These are phyloP conservation scores for Apiotrichum gracile DNA, from an alignment of 1,284 basidiomycete genomes.

Conservation along the genomic window DNA sequence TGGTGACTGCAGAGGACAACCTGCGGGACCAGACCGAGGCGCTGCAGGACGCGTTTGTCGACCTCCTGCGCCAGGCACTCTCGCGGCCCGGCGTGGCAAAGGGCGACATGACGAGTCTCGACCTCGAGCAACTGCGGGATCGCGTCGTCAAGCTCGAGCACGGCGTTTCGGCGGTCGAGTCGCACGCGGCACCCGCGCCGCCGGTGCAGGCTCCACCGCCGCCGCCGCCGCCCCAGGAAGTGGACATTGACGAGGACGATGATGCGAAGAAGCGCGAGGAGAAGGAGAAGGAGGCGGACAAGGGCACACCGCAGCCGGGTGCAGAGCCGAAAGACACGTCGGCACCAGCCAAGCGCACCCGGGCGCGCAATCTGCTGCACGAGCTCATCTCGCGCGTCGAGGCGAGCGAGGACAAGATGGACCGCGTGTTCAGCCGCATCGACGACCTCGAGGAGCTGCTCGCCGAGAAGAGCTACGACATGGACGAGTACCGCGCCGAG, in stretches of 20 bases:
- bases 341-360: neutral
- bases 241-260: slow-evolving; percentile 5
- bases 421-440: neutral
- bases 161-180: neutral
- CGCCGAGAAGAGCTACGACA: neutral
- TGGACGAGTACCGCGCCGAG: neutral
- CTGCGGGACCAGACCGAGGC: neutral
- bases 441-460: neutral
- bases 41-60: slow-evolving; percentile 1
- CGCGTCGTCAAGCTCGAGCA: neutral
- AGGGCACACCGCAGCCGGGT: too few relatives aligned
- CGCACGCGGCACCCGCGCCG: neutral
- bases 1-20: neutral
- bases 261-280: neutral
- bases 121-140: neutral
- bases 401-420: neutral
- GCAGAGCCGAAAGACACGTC: neutral
- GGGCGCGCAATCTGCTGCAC: neutral
- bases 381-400: neutral
- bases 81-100: neutral
- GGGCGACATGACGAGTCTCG: neutral
- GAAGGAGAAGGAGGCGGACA: slow-evolving; percentile 4
- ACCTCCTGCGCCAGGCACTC: slow-evolving; percentile 1
- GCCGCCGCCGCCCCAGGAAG: neutral
- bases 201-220: neutral